Evolutionary conservation across 1,284 basidiomycete species (phyloP), one percentile per base, ranked within the genome.

Genomic region (Marasmius tenuissimus): DNA sequence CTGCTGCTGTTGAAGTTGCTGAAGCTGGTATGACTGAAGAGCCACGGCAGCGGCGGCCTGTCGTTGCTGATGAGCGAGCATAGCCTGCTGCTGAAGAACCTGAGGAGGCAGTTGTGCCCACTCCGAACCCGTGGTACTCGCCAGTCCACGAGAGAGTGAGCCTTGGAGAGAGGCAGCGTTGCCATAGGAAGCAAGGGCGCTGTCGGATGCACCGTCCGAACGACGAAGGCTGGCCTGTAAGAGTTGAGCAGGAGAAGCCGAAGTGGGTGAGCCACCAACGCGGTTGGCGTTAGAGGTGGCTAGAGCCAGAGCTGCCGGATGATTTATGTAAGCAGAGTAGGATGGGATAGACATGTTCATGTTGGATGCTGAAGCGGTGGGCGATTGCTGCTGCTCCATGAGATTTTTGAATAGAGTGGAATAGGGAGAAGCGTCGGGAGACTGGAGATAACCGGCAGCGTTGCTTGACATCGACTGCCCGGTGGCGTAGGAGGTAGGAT

Each of bases 1-100:
- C 34, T 58, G 52, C 34, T 58, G 57, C 9, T 68, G 16, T 49
- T 73, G 45, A 47, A 27, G 73, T 35, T 59, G 61, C n/a, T 56
- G 62, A 35, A 57, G 48, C 47, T 57, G 62, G 16, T 70, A 67
- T 35, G 70, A 71, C 48, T 70, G 69, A 12, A 68, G 69, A 66
- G 69, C 9, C n/a, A 20, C 45, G 8, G 45, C 9, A 20, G 45
- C 45, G 8, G 45, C 45, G n/a, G 45, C 72, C 14, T 57, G 39
- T 38, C 55, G 58, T 45, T 56, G 49, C 35, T 61, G 59, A 27
- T 49, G 60, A 33, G 57, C 54, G 48, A 57, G 50, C 34, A 58
- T 60, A 18, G 22, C 39, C 27, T 56, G 52, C 16, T 56, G 50
- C 14, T 42, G 50, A 4, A 60, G 14, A 6, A 61, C 59, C 47